phyloP scores from a whole-genome alignment of 306 rosid species.

The Cicer bijugum region DNA sequence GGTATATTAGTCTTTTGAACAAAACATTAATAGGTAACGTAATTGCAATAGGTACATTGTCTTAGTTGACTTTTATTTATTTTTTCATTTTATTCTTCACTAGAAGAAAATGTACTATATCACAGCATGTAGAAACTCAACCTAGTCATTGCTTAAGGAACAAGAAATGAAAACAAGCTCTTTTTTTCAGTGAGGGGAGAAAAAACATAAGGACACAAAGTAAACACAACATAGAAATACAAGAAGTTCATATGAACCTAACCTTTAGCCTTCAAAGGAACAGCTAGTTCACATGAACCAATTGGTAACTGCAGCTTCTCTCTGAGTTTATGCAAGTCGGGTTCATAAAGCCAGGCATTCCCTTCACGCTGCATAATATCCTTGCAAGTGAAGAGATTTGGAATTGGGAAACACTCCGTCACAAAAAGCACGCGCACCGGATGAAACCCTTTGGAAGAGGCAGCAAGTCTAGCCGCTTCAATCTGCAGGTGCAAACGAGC shows the following conservation, averaged over 20 bases:
- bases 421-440: constrained; percentile 70
- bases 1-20: background rate
- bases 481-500: constrained; percentile 89
- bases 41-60: background rate
- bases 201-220: constrained; percentile 15
- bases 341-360: constrained; percentile 77
- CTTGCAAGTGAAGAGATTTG: constrained; percentile 75
- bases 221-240: constrained; percentile 20
- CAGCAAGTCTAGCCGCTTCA: constrained; percentile 84
- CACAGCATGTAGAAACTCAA: background rate
- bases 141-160: background rate
- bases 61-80: too few relatives aligned
- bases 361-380: constrained; percentile 70
- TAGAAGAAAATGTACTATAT: constrained; percentile 8
- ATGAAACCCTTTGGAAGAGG: constrained; percentile 69
- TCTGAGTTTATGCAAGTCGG: constrained; percentile 62
- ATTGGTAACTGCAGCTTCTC: constrained; percentile 73
- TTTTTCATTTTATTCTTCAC: background rate
- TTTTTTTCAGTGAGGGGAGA: background rate
- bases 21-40: constrained; percentile 8
- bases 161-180: background rate
- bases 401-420: constrained; percentile 77
- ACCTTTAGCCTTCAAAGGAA: constrained; percentile 89
- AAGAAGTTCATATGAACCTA: constrained; percentile 31
- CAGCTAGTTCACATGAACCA: constrained; percentile 85